Base-by-base conservation (phyloP, 2,329 filamentous ascomycete species). In the Onygena corvina region DNA sequence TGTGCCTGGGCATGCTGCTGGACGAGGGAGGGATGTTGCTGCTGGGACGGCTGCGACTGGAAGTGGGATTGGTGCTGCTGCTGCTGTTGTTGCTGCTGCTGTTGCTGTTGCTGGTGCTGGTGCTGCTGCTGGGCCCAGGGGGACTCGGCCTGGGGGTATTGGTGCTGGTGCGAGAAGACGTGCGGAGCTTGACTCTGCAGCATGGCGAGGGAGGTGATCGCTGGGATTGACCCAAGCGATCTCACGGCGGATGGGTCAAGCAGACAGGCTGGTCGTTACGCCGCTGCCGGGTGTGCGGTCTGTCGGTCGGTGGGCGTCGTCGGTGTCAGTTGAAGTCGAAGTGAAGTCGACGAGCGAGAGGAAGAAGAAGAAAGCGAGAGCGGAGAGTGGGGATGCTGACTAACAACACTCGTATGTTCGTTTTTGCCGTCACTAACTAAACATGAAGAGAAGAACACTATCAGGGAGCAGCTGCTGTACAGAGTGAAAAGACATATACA, bases 91-190 rank as follows among this genome's bases (percentile, higher is more conserved):
- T 68, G 66, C 23, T 48, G 27, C 57, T 63, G 54, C 56, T 60
- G 53, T 47, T 64, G 60, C 34, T 61, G 64, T 48, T 64, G 58
- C 40, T 63, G 59, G 20, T 64, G 62, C 27, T 62, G 60, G 21
- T 60, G 59, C 14, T 50, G 52, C 21, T 63, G 61, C 51, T 70
- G 70, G 48, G 71, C 68, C 58, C 70, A 70, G 56, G 71, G 53
- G 60, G 70, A 51, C 61, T 67, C 38, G 57, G 68, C 64, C 57
- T 72, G 70, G 20, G 67, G 68, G 51, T 72, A 73, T 58, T 73
- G 73, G 58, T 75, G 72, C 61, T 76, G 74, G 59, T 80, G 76
- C 49, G 76, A 75, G 64, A 79, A 80, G 63, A 78, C 70, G 70
- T 80, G 76, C 64, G 78, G 75, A 64, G 73, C 71, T 66, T 73